Evolutionary conservation across 2,329 filamentous ascomycete species (phyloP), one percentile per base, ranked within the genome.

Genomic region (Helotiales sp.): DNA sequence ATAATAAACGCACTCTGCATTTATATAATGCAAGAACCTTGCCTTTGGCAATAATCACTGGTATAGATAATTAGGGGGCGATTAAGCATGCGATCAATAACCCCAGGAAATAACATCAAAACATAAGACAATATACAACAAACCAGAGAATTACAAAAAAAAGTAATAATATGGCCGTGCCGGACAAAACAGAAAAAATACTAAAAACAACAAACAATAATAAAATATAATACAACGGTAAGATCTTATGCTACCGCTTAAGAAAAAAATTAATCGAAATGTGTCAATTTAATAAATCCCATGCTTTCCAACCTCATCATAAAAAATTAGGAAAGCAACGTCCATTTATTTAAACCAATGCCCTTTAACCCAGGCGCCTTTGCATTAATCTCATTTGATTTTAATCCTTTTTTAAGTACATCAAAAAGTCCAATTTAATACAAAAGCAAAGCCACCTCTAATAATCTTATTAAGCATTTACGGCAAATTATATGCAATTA

Each of bases 401-500:
- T 28, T 28, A 28, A 34, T 57, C 52, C 28, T 57, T 8, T 57
- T 28, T 57, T 57, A 28, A 28, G 52, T 10, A 57, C 52, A 28
- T 57, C 61, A 64, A 64, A 37, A 30, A 64, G 30, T 64, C 37
- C 32, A 64, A 47, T 64, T 32, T 57, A 32, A 64, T 50, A 57
- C 37, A 47, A 57, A 58, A 62, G 64, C 58, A 66, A 66, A 61
- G 30, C 64, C 45, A 43, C 64, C 64, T 30, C 57, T 58, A 8
- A 34, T 26, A 66, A 26, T 66, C 47, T 37, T 59, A 61, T 62
- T 45, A 43, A 54, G 49, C 45, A 62, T 61, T 34, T 57, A 28
- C 52, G 20, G 28, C 52, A 49, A n/a, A 60, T 67, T 45, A 43
- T 34, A 24, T 64, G 15, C 32, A 55, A 45, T 43, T 22, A 64